Base-by-base conservation (phyloP, 2,329 filamentous ascomycete species). In the Grosmannia penicillata region DNA sequence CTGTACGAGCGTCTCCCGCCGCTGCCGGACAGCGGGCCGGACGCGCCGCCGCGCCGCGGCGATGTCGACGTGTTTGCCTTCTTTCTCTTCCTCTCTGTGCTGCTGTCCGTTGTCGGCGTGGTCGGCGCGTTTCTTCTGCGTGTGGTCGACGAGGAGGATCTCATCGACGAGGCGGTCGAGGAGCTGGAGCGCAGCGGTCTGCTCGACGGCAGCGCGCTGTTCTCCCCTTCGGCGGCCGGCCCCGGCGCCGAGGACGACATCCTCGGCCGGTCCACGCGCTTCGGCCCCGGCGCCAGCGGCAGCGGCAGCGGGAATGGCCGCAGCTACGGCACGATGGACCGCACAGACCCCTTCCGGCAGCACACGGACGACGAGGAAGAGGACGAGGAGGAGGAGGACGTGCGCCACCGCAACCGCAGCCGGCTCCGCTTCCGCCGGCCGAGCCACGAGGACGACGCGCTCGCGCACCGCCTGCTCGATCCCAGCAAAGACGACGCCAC, bases 131-230 rank as follows among this genome's bases (percentile, higher is more conserved):
- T 93, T 44, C 70, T 78, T 0, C 61, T 98, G 47, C 72, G 72
- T 36, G 75, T 95, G 24, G 77, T 95, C 10, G 80, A 87, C 45
- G 85, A 93, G 56, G 75, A 84, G 37, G 81, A 85, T 43, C 70
- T 94, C 47, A 94, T 95, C 36, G 85, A 93, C 38, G 83, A 85
- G 43, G 86, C 85, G 0, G 81, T 93, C 1, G 85, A 93, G 39
- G 83, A 93, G 56, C 62, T 94, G n/a, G 87, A 94, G 58, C 71
- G 82, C 43, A 94, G 85, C 49, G 89, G 87, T 0, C 60, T 94
- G 3, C 64, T 95, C 10, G 74, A 82, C 33, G 75, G 83, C 27
- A 82, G 78, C 51, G 72, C 78, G 19, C 73, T 89, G 49, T 83
- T 91, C 51, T 68, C 64, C 14, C 67, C 72, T 2, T 63, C 68